Evolutionary conservation across 1,284 basidiomycete species (phyloP), one percentile per base, ranked within the genome.

Genomic region (Ceratobasidium papillatum): DNA sequence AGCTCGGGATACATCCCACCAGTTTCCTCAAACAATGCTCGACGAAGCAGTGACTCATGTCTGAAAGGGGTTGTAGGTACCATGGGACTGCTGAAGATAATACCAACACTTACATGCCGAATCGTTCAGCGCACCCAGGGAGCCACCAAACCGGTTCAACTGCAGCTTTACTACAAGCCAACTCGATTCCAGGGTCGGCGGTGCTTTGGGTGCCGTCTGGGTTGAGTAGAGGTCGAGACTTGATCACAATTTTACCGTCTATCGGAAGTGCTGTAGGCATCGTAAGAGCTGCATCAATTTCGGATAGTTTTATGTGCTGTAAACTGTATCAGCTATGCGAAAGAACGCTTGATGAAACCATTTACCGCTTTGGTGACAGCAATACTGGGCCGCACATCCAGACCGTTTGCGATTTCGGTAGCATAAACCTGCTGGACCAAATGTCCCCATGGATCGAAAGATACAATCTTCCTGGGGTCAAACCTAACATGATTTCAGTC

Each of bases 1-100:
- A 99, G 88, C 79, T 99, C 96, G 1, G 96, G 96, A 82, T 98
- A 97, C 92, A 96, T 96, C 80, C 95, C 96, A 79, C 95, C 95
- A 0, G 93, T 94, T 78, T 98, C 96, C 81, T 98, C 96, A 78
- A 98, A 99, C 38, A 99, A 85, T 0, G 94, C 93, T 25, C 96
- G 87, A 41, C 96, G 90, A 9, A 99, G 87, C 0, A 94, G 83
- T 11, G 86, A 88, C 82, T 99, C 97, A 0, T 94, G 92, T 64
- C 92, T 93, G 82, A 64, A 47, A 76, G 22, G 45, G 43, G 7
- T 22, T 58, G 14, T 56, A 38, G 69, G 25, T 51, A 45, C 9
- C 25, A 52, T 75, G 56, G 41, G n/a, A 58, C 63, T 49, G 34
- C 47, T 47, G 17, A n/a, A 34, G 32, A 22, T 19, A n/a, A 47